A percentile compares a stretch with the other conserved stretches of the same genome.
Evolutionary conservation across 208 protist genomes (phyloP).

Genomic region (Tritrichomonas foetus): DNA sequence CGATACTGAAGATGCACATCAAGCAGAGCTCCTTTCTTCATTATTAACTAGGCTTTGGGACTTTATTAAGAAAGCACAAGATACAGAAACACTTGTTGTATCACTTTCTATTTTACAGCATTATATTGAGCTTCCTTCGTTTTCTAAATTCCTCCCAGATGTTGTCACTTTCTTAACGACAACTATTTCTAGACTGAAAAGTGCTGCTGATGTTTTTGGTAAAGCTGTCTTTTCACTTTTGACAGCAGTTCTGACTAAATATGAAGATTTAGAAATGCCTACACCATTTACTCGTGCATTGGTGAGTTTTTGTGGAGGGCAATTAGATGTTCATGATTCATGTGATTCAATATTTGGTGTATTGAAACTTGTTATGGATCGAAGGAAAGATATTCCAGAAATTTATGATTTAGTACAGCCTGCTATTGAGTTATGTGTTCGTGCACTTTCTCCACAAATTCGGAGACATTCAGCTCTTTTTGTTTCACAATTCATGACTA

Average conservation of each 20-base stretch:
- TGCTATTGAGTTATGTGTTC: neutral
- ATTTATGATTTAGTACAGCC: neutral
- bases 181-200: neutral
- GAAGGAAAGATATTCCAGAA: slow-evolving; percentile 31
- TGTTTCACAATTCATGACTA: neutral
- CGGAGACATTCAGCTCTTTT: neutral
- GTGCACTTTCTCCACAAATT: neutral
- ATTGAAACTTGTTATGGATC: neutral
- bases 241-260: neutral
- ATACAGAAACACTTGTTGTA: neutral
- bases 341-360: slow-evolving; percentile 14
- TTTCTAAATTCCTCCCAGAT: neutral
- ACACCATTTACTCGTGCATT: slow-evolving; percentile 11
- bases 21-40: neutral
- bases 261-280: neutral
- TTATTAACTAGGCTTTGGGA: neutral
- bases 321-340: neutral
- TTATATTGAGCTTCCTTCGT: neutral
- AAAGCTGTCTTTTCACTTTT: neutral
- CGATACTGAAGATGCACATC: neutral
- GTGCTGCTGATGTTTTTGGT: neutral
- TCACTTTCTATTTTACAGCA: neutral
- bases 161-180: neutral
- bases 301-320: neutral
- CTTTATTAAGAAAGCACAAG: neutral